Evolutionary conservation across 148 eudicot genomes (phyloP), one percentile per base, ranked within the genome.

Genomic region (Persicaria maculosa): DNA sequence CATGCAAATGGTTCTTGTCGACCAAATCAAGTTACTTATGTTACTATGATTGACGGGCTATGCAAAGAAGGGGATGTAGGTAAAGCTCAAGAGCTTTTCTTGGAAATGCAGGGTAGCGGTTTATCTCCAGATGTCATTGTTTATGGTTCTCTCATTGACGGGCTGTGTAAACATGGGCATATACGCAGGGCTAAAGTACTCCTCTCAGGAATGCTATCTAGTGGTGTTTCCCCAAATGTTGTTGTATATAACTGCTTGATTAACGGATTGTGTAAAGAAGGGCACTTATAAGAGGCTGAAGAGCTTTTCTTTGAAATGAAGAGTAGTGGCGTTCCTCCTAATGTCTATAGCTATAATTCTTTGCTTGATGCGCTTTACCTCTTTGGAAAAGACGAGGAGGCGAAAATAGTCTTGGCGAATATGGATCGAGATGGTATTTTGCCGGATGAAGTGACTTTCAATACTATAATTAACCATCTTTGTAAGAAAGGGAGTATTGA

Each of bases 141-240:
- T 16, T 78, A 47, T 54, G 57, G 76, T 20, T 72, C 74, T 22
- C 55, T 81, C 4, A 74, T 81, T 20, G 77, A 78, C 48, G 81
- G 84, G 6, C 52, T 78, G 15, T 81, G 81, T 58, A 64, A 64
- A 68, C 43, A 45, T 2, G 81, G 81, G 43, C 62, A 71, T 31
- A 44, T 75, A 20, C 71, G 64, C 2, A 20, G 55, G 74, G 84
- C 84, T 4, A 55, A 45, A 20, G 43, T 14, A 48, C 43, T 81
- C 40, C 57, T 78, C 73, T 19, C 47, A 16, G 74, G 75, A 22
- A 81, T 81, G 81, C 70, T 72, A 17, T 71, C 31, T 15, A 75
- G 44, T 0, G 81, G 79, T 52, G 74, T 74, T 47, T 19, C 76
- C 54, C 81, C 81, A 6, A 73, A 78, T 75, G 46, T 44, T 7